Percentiles rank a stretch among this genome's conserved stretches.
phyloP scores from a whole-genome alignment of 495 filamentous ascomycete species.

The Darksidea phi region DNA sequence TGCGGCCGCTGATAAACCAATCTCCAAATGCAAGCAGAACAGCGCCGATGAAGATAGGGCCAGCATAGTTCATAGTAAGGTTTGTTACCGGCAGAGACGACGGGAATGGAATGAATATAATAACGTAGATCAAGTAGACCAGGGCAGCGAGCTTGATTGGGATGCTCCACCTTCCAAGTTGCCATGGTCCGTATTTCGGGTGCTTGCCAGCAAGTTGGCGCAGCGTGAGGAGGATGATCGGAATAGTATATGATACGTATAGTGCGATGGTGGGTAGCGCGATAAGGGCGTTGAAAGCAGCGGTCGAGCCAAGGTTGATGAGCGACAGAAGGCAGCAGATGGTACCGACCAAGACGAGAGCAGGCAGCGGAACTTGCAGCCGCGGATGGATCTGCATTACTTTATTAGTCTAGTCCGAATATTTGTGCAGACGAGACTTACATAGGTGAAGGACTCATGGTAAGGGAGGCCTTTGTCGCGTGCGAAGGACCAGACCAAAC shows the following conservation, averaged over 20 bases:
- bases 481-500: constrained; percentile 27
- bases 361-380: constrained; percentile 49
- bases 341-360: constrained; percentile 46
- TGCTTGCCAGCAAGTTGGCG: constrained; percentile 35
- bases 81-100: constrained; percentile 43
- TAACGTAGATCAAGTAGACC: constrained; percentile 45
- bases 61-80: constrained; percentile 51
- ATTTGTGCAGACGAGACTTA: no score
- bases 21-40: constrained; percentile 26
- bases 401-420: no score
- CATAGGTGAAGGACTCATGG: constrained; percentile 26
- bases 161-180: constrained; percentile 41
- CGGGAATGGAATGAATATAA: constrained; percentile 50
- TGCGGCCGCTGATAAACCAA: constrained; percentile 31
- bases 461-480: constrained; percentile 27
- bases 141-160: constrained; percentile 47
- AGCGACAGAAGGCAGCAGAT: constrained; percentile 46
- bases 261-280: constrained; percentile 49
- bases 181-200: constrained; percentile 32
- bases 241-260: constrained; percentile 52
- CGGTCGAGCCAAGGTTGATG: constrained; percentile 50
- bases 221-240: constrained; percentile 44
- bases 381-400: no score
- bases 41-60: constrained; percentile 27
- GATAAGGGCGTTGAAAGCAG: constrained; percentile 51